phyloP scores from a whole-genome alignment of 192 early-diverging fungal species.

The Oehlia diaphana region DNA sequence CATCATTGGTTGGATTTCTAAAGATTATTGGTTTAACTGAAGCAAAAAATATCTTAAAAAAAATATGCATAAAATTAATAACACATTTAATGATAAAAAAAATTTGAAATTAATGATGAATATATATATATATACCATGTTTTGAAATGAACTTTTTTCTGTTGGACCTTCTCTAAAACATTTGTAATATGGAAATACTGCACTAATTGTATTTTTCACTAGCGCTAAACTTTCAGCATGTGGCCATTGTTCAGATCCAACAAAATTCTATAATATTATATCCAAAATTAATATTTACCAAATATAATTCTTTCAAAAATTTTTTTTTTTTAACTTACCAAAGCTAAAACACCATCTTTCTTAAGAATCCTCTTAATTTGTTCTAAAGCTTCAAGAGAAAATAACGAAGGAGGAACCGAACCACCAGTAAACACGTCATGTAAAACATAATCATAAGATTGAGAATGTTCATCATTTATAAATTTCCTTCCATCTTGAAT shows the following conservation, averaged over 20 bases:
- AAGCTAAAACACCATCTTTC: conserved; percentile 73
- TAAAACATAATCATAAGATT: conserved; percentile 78
- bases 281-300: conserved; percentile 5
- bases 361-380: conserved; percentile 68
- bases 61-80: conserved; percentile 31
- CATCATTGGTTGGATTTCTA: conserved; percentile 37
- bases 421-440: conserved; percentile 97
- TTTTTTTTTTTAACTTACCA: conserved; percentile 49
- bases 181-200: conserved; percentile 66
- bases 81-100: too few species aligned
- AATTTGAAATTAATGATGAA: too few species aligned
- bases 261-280: conserved; percentile 68
- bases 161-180: conserved; percentile 63
- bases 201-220: conserved; percentile 62
- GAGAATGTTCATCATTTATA: conserved; percentile 53
- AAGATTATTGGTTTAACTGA: conserved; percentile 49
- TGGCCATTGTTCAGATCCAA: conserved; percentile 55
- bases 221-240: conserved; percentile 56
- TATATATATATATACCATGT: conserved; percentile 48
- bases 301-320: neutral
- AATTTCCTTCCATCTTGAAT: conserved; percentile 77
- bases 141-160: conserved; percentile 51
- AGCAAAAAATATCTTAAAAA: conserved; percentile 60
- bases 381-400: conserved; percentile 69
- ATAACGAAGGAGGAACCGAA: conserved; percentile 67